phyloP scores from a whole-genome alignment of 768 basidiomycete genomes.

The Tulasnella sp. region DNA sequence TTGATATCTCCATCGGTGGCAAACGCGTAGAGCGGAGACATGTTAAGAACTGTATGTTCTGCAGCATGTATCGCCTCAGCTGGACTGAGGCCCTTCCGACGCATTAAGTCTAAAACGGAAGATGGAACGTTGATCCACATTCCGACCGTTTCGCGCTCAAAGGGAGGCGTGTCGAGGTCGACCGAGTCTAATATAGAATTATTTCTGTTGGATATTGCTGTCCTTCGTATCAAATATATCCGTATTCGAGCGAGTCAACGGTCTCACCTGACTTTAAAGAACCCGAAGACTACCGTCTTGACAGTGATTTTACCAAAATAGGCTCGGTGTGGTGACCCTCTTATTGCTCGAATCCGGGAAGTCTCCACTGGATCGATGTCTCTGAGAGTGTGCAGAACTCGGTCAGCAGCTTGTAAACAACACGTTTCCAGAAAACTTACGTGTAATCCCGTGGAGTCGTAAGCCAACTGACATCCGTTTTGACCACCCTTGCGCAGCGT shows the following conservation, averaged over 20 bases:
- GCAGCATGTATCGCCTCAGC: conserved; percentile 85
- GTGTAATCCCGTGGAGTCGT: conserved; percentile 79
- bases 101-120: conserved; percentile 50
- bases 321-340: conserved; percentile 50
- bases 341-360: conserved; percentile 64
- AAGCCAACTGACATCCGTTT: conserved; percentile 78
- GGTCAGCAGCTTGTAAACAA: background rate
- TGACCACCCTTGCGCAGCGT: conserved; percentile 62
- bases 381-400: conserved; percentile 40
- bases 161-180: conserved; percentile 71
- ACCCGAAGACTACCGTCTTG: conserved; percentile 71
- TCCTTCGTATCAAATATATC: background rate
- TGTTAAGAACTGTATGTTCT: conserved; percentile 76
- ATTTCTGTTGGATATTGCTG: conserved; percentile 28
- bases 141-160: conserved; percentile 67
- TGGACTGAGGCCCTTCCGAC: conserved; percentile 52
- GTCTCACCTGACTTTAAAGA: conserved; percentile 68
- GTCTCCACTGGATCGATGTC: conserved; percentile 76
- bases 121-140: conserved; percentile 75
- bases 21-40: conserved; percentile 52
- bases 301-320: conserved; percentile 72
- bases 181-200: conserved; percentile 66
- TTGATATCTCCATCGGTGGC: conserved; percentile 54
- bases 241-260: background rate
- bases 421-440: conserved; percentile 40